A percentile compares a stretch with the other conserved stretches of the same genome.
Evolutionary conservation across 345 rosid genomes (phyloP).

Genomic region (Cardamine occulta): DNA sequence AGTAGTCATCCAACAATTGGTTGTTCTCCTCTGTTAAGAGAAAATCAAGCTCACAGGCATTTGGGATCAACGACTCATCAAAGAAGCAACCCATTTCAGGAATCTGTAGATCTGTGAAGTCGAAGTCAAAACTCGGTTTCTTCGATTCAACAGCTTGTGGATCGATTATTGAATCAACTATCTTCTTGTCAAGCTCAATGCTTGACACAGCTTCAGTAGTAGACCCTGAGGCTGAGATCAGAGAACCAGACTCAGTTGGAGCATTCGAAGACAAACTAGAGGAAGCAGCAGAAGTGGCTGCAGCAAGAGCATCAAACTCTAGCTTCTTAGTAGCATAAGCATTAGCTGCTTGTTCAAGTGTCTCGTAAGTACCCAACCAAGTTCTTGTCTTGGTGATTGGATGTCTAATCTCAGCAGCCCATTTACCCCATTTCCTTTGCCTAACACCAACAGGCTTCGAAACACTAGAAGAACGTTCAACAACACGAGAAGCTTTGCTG

Average conservation of each 20-base stretch:
- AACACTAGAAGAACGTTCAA: slow-evolving; percentile 13
- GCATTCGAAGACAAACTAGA: slow-evolving; percentile 6
- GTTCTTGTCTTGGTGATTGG: slow-evolving; percentile 67
- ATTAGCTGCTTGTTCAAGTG: slow-evolving; percentile 84
- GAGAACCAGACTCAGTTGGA: slow-evolving; percentile 30
- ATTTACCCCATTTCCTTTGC: slow-evolving; percentile 97
- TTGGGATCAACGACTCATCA: slow-evolving; percentile 43
- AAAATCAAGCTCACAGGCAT: slow-evolving; percentile 50
- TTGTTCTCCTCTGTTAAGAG: slow-evolving; percentile 60
- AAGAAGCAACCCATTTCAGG: slow-evolving; percentile 54
- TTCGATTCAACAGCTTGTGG: slow-evolving; percentile 1
- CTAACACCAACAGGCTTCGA: slow-evolving; percentile 67
- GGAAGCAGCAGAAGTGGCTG: slow-evolving; percentile 24
- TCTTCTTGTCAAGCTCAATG: slow-evolving; percentile 26
- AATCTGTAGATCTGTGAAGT: slow-evolving; percentile 53
- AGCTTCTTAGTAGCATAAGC: slow-evolving; percentile 75
- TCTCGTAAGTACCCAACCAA: slow-evolving; percentile 90
- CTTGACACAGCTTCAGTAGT: slow-evolving; percentile 49
- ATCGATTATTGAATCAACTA: background rate
- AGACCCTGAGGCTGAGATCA: slow-evolving; percentile 49
- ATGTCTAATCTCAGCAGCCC: slow-evolving; percentile 98
- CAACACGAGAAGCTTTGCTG: slow-evolving; percentile 42
- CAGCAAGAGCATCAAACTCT: slow-evolving; percentile 63
- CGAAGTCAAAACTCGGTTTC: slow-evolving; percentile 29
- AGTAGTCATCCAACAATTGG: slow-evolving; percentile 52